Base-by-base conservation (phyloP, 768 basidiomycete species). In the Termitomyces sp. region DNA sequence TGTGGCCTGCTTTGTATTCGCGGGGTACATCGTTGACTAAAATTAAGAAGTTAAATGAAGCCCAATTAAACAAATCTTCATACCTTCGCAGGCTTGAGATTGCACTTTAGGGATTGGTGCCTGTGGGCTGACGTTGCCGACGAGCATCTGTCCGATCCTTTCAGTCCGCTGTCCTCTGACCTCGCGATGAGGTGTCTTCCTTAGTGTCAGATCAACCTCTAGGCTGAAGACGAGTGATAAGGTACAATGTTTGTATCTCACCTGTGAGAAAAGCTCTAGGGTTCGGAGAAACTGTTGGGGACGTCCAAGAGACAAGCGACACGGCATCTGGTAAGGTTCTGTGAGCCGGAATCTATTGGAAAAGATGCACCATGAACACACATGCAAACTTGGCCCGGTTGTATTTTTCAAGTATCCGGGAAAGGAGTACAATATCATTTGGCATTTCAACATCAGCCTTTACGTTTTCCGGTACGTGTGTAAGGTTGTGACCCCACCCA, bases 391-490 rank as follows among this genome's bases (percentile, higher is more conserved):
- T 49, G 37, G 15, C 44, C 31, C 33, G 52, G 2, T 8, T 22
- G 49, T 36, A 56, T 6, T 41, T 62, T 8, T 59, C 54, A n/a
- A 55, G 31, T 24, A 62, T 18, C 42, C 47, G 53, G 9, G 54
- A 55, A 22, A 61, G 47, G 27, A 58, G 48, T 20, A 36, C 57
- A 13, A 18, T 24, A 31, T 52, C 54, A 46, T 58, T n/a, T 30
- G 54, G 58, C 27, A 53, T 47, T n/a, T 41, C 49, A 41, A 30
- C 8, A 33, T 58, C 57, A 15, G 50, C 52, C 57, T 61, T 44
- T 18, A 27, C 13, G n/a, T 44, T 39, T 24, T 39, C 24, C n/a
- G 11, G 1, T 24, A 27, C 6, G 34, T 15, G 44, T 46, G 34
- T 55, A 44, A 55, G 37, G 51, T 36, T n/a, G 37, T 5, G 51